Conservation (phyloP, 768 basidiomycete species). For the Gelatoporia subvermispora region DNA sequence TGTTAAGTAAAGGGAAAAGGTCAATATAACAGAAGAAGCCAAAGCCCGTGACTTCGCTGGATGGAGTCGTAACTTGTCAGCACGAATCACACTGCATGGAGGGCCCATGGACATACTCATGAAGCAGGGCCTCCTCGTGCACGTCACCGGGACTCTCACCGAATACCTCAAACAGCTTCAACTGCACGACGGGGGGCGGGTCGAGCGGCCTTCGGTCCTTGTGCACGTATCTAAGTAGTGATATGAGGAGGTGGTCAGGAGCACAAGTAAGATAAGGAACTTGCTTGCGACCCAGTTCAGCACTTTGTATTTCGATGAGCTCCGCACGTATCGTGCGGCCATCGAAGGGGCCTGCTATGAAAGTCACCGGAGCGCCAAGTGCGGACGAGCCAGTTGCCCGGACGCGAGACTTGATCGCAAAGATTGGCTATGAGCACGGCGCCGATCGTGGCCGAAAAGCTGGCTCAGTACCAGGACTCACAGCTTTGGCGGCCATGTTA, state of each 20-base stretch:
- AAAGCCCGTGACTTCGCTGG: conserved; percentile 13
- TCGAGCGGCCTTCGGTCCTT: no score
- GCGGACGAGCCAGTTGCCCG: background rate
- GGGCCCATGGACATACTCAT: no score
- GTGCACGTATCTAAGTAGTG: conserved; percentile 11
- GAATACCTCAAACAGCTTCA: conserved; percentile 17
- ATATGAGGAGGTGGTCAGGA: background rate
- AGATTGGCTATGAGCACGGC: no score
- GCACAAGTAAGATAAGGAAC: background rate
- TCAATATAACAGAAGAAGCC: conserved; percentile 79
- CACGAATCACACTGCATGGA: no score
- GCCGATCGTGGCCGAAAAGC: no score
- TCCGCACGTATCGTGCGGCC: conserved; percentile 1
- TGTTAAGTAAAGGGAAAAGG: conserved; percentile 50
- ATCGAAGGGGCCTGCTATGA: conserved; percentile 3
- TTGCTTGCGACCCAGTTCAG: conserved; percentile 7
- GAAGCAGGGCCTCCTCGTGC: conserved; percentile 11
- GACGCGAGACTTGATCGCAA: no score
- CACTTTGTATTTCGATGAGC: conserved; percentile 5
- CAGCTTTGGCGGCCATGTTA: no score
- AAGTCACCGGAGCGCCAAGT: background rate
- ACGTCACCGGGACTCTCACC: conserved; percentile 6
- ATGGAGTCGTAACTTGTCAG: no score
- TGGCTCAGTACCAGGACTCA: no score
- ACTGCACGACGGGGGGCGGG: conserved; percentile 22